Evolutionary conservation across 2,329 filamentous ascomycete genomes (phyloP).

Genomic region (Botryotinia narcissicola): DNA sequence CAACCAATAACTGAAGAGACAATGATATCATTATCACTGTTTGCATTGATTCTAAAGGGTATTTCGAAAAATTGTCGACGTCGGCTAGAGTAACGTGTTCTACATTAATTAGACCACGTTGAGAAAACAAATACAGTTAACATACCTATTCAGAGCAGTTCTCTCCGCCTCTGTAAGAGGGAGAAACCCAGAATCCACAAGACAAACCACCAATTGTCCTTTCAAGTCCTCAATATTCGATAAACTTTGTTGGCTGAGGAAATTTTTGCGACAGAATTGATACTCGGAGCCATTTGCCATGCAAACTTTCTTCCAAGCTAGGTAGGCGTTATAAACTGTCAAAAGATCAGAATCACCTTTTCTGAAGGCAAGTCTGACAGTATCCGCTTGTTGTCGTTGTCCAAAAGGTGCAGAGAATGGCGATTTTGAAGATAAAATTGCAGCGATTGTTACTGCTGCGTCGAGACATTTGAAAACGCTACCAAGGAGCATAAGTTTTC

Average conservation of each 20-base stretch:
- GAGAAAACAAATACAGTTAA: constrained; percentile 37
- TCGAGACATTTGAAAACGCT: constrained; percentile 88
- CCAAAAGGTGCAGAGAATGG: constrained; percentile 88
- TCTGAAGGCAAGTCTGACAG: constrained; percentile 74
- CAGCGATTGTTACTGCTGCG: constrained; percentile 85
- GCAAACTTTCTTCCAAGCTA: constrained; percentile 82
- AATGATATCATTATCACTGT: constrained; percentile 77
- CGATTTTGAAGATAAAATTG: constrained; percentile 90
- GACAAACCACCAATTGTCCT: constrained; percentile 78
- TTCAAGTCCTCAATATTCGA: constrained; percentile 94
- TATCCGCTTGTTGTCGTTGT: constrained; percentile 77
- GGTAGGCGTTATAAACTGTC: constrained; percentile 91
- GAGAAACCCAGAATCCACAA: constrained; percentile 83
- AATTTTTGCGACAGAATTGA: constrained; percentile 93
- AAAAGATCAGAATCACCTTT: constrained; percentile 87
- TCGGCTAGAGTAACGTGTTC: constrained; percentile 62
- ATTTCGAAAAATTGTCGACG: constrained; percentile 74
- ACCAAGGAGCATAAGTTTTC: constrained; percentile 86
- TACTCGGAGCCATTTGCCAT: constrained; percentile 70
- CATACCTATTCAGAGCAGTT: constrained; percentile 57
- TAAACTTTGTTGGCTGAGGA: constrained; percentile 83
- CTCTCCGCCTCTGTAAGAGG: constrained; percentile 72
- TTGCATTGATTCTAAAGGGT: constrained; percentile 68
- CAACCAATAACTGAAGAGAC: constrained; percentile 82
- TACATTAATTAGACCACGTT: constrained; percentile 27